These are phyloP conservation scores for Geosmithia morbida DNA, from an alignment of 2,329 filamentous ascomycete genomes.

Conservation along the genomic window DNA sequence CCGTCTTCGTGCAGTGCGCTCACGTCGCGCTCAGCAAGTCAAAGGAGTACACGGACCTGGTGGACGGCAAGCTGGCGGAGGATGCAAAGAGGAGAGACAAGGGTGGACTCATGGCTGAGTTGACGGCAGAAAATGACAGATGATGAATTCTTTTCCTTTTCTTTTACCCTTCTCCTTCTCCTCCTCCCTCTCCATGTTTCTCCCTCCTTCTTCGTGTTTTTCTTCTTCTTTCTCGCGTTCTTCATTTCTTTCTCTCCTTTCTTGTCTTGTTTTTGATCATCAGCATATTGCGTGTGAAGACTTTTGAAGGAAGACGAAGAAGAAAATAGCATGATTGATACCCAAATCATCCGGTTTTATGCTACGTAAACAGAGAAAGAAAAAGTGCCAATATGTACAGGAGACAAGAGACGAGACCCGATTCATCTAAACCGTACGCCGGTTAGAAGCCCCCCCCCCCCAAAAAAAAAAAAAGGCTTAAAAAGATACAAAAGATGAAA, in stretches of 20 bases:
- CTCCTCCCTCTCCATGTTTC: too few relatives aligned
- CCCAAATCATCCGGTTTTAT: too few relatives aligned
- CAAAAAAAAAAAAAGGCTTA: neutral
- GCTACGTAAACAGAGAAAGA: too few relatives aligned
- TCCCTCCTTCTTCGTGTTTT: too few relatives aligned
- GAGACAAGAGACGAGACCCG: too few relatives aligned
- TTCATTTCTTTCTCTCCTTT: neutral
- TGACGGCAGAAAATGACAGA: slow-evolving; percentile 73
- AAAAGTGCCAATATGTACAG: too few relatives aligned
- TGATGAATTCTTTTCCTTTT: slow-evolving; percentile 2
- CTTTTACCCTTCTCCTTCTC: too few relatives aligned
- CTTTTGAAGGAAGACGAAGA: neutral
- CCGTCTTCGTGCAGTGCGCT: slow-evolving; percentile 63
- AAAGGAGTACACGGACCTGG: slow-evolving; percentile 60
- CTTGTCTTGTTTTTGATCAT: neutral
- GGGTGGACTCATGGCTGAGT: slow-evolving; percentile 64
- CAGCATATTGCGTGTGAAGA: neutral
- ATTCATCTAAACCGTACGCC: too few relatives aligned
- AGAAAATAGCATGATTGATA: too few relatives aligned
- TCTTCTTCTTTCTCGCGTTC: too few relatives aligned
- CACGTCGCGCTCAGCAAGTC: slow-evolving; percentile 63
- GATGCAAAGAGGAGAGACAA: slow-evolving; percentile 67
- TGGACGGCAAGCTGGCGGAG: slow-evolving; percentile 60
- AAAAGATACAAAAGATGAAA: too few relatives aligned
- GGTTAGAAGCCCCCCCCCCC: too few relatives aligned